Conservation (phyloP, 441 rosid species). For the Dalechampia spathulata region DNA sequence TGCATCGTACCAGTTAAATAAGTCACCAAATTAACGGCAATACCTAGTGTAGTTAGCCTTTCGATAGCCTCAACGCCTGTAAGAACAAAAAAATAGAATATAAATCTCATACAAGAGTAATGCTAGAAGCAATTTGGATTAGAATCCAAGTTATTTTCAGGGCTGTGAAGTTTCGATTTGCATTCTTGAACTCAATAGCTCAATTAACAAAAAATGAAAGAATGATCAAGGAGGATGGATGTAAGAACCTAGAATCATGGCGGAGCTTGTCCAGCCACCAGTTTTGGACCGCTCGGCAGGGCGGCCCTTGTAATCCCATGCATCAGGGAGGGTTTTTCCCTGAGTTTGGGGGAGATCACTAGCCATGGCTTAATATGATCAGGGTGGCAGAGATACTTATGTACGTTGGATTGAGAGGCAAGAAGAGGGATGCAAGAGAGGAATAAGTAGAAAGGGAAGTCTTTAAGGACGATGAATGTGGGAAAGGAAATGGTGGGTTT, state of each 20-base stretch:
- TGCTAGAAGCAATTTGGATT: too few species aligned
- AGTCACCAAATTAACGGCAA: slow-evolving; percentile 85
- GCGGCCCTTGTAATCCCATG: slow-evolving; percentile 86
- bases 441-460: too few species aligned
- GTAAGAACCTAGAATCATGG: slow-evolving; percentile 85
- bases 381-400: too few species aligned
- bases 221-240: too few species aligned
- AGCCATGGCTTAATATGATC: too few species aligned
- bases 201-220: too few species aligned
- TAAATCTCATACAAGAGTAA: too few species aligned
- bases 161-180: too few species aligned
- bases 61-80: slow-evolving; percentile 74
- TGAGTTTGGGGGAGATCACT: slow-evolving; percentile 40
- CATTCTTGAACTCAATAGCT: too few species aligned
- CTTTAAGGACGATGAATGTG: not conserved
- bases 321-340: slow-evolving; percentile 48
- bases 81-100: too few species aligned
- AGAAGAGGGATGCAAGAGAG: not conserved
- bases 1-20: slow-evolving; percentile 88
- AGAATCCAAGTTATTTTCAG: too few species aligned
- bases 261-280: slow-evolving; percentile 86
- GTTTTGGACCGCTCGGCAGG: slow-evolving; percentile 54
- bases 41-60: slow-evolving; percentile 86
- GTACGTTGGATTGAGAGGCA: not conserved
- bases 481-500: not conserved